Evolutionary conservation across 2,329 filamentous ascomycete genomes (phyloP), one percentile per base, ranked within the genome.

Genomic region (Phialemoniopsis sp.): DNA sequence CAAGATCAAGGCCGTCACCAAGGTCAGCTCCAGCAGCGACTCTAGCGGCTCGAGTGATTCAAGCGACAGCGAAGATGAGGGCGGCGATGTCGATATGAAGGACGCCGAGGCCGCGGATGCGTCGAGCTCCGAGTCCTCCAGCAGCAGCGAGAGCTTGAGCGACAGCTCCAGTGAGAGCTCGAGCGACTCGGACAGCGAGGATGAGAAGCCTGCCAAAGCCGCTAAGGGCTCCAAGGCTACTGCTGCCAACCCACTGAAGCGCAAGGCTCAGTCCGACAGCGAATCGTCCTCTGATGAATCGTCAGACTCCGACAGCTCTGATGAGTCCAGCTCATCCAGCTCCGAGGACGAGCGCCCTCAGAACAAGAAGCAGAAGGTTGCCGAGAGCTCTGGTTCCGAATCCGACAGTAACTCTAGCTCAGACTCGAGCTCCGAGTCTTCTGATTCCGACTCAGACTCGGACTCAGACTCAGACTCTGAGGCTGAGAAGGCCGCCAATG

Each of bases 311-410:
- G 56, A 56, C 35, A 61, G 58, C 4, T 59, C 57, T 21, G 31
- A 52, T 50, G 48, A 46, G 30, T 47, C 46, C 38, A 43, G 53
- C 32, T 64, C 63, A 35, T 72, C 70, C 14, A 64, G 62, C 46
- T 70, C 66, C 8, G 68, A 72, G 30, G 66, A 66, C 31, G 65
- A 72, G 42, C 60, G 60, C 12, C 73, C 69, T 4, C 65, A 66
- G 43, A 48, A 61, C 18, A 82, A 82, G 65, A 81, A 78, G 60
- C 57, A 57, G 45, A 71, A 68, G 56, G 65, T 62, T 21, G 35
- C 37, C 14, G 37, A 32, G 8, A 52, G 51, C 14, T 51, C 48
- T n/a, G 36, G 39, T 13, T 47, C 49, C 38, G 59, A 57, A 2
- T 56, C 55, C 6, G 50, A 52, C 26, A 62, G 61, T 4, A 50